Evolutionary conservation across 2,329 filamentous ascomycete genomes (phyloP), one percentile per base, ranked within the genome.

Genomic region (Fusarium scirpi): DNA sequence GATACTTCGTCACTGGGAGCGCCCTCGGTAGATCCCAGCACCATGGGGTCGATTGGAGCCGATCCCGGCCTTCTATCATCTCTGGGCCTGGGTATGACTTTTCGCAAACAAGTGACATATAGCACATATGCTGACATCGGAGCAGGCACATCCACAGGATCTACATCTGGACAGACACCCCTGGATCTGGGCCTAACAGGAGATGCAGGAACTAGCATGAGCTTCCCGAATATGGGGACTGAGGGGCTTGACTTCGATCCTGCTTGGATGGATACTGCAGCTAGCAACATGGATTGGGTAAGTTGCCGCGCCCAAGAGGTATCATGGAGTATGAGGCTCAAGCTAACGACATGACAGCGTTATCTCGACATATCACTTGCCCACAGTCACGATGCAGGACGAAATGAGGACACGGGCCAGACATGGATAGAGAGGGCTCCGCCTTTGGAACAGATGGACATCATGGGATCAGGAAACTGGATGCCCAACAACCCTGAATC

Each of bases 271-370:
- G 69, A 76, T 30, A 71, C 72, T 15, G 70, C 73, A 53, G 69
- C 67, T 30, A 72, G 77, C 25, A 76, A 74, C 56, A 78, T 82
- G 76, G 80, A 82, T 62, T 82, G 80, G 80, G 80, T 82, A 71
- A 67, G 80, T 76, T 38, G 22, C 15, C 18, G 49, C 52, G 45
- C 49, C 11, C 22, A 34, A 8, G 38, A 60, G 53, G 27, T 18
- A 29, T 47, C 20, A 34, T 24, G 25, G 47, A 48, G 51, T 25
- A 13, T 52, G 47, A 29, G 41, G 24, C 49, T 30, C 25, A 53
- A n/a, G 43, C 60, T 73, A 44, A 73, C 57, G 27, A 58, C 29
- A 12, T 24, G 25, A 53, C 45, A 79, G 78, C 77, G 78, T 41
- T 77, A 74, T 69, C 75, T 80, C 29, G 79, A 80, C 65, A 76